Base-by-base conservation (phyloP, 106 monocot genomes). In the Vanilla planifolia region DNA sequence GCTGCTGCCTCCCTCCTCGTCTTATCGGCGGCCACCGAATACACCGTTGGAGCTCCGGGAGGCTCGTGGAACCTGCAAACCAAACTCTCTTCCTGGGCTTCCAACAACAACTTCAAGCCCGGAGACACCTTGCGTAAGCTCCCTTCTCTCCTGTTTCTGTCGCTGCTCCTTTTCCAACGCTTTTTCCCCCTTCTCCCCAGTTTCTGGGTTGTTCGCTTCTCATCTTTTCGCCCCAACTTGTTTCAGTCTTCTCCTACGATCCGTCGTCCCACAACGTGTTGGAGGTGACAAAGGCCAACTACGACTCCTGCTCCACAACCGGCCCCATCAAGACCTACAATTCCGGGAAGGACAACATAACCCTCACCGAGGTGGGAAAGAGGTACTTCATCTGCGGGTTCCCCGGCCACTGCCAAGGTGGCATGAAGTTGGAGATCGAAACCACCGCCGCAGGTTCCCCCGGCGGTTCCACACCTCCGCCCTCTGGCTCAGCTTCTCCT, bases 301-400 rank as follows among this genome's bases (percentile, higher is more conserved):
- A 89, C 65, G 55, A 48, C 50, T 24, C 64, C 27, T 89, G 89
- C 77, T 34, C 36, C 0, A 42, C 68, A 1, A 53, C 42, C 57
- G 55, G 19, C 11, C 15, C 75, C 14, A 62, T 75, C 27, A 14
- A 20, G 2, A 60, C 65, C 3, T 17, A 63, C 45, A 57, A 0
- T 29, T 48, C 32, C 33, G 77, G 75, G 7, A 63, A 72, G 28
- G 71, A 67, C 21, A 36, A 11, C 19, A 26, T 89, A 59, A 25
- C 55, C 0, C 68, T 89, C 30, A 30, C 55, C 8, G 3, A 41
- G 9, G 25, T 39, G 3, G 78, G 69, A 8, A 72, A 22, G 0
- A 61, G 72, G 19, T 89, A 84, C 71, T 89, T 84, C 75, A 68
- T 84, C 72, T 89, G 89, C 35, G 71, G 77, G 3, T 21, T 27